Percentiles rank a stretch among this genome's conserved stretches.
phyloP scores from a whole-genome alignment of 106 monocot genomes.

The Iris macrosiphon region DNA sequence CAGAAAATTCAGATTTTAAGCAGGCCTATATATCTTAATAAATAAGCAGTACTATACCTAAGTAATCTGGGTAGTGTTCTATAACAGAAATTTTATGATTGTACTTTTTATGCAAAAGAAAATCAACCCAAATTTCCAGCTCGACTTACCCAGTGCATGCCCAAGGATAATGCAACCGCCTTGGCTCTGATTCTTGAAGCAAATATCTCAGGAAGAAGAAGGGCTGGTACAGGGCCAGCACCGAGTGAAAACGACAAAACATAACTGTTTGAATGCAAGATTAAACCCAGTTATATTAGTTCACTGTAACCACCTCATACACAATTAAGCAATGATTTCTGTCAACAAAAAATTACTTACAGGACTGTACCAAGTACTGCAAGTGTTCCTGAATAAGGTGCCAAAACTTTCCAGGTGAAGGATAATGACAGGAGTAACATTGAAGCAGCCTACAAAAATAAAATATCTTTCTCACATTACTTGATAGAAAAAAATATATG shows the following conservation, averaged over 20 bases:
- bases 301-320: neutral
- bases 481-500: neutral
- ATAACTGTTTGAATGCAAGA: slow-evolving; percentile 40
- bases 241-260: slow-evolving; percentile 89
- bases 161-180: slow-evolving; percentile 92
- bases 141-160: slow-evolving; percentile 85
- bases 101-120: no score
- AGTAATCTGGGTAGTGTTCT: no score
- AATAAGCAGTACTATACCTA: no score
- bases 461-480: neutral
- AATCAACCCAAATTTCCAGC: neutral
- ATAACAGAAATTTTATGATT: no score
- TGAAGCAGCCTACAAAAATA: slow-evolving; percentile 58
- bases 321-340: neutral
- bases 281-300: slow-evolving; percentile 7
- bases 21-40: no score
- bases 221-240: slow-evolving; percentile 89
- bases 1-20: no score
- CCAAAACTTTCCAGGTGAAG: slow-evolving; percentile 70
- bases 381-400: slow-evolving; percentile 77
- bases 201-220: slow-evolving; percentile 91
- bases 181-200: slow-evolving; percentile 93
- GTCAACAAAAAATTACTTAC: slow-evolving; percentile 30
- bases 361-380: slow-evolving; percentile 84
- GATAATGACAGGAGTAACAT: slow-evolving; percentile 82